Conservation (phyloP, 2,329 filamentous ascomycete genomes). For the Cladorrhinum sp. region DNA sequence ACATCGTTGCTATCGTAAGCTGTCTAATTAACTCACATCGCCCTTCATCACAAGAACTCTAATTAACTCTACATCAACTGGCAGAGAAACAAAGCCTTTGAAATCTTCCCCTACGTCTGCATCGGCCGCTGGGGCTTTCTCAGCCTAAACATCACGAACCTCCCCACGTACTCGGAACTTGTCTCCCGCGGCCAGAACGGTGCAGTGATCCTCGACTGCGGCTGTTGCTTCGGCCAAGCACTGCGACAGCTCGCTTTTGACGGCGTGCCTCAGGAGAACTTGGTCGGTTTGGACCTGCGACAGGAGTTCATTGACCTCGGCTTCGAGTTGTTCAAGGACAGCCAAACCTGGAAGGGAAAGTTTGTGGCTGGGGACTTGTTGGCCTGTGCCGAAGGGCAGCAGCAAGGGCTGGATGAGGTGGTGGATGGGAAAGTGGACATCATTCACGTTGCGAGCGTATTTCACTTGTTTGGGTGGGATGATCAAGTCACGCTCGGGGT, state of each 20-base stretch:
- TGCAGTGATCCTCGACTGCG: slow-evolving; percentile 37
- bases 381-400: slow-evolving; percentile 15
- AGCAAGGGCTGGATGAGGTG: slow-evolving; percentile 4
- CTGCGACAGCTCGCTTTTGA: slow-evolving; percentile 37
- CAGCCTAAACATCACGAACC: slow-evolving; percentile 33
- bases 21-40: background rate
- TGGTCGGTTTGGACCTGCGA: slow-evolving; percentile 39
- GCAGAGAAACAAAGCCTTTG: slow-evolving; percentile 37
- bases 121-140: slow-evolving; percentile 41
- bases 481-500: slow-evolving; percentile 29
- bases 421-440: slow-evolving; percentile 30
- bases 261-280: slow-evolving; percentile 37
- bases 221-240: slow-evolving; percentile 35
- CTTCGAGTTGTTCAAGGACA: slow-evolving; percentile 35
- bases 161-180: slow-evolving; percentile 32
- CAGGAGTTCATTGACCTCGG: slow-evolving; percentile 34
- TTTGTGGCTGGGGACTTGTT: slow-evolving; percentile 31
- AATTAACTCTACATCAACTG: background rate
- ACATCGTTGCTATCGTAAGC: slow-evolving; percentile 22
- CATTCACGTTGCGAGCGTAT: slow-evolving; percentile 32
- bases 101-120: slow-evolving; percentile 38
- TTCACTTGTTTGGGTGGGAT: slow-evolving; percentile 33
- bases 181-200: slow-evolving; percentile 31
- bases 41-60: background rate
- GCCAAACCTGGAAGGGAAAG: slow-evolving; percentile 19